Conservation (phyloP, 73 alveolate species). For the Paramecium biaurelia region DNA sequence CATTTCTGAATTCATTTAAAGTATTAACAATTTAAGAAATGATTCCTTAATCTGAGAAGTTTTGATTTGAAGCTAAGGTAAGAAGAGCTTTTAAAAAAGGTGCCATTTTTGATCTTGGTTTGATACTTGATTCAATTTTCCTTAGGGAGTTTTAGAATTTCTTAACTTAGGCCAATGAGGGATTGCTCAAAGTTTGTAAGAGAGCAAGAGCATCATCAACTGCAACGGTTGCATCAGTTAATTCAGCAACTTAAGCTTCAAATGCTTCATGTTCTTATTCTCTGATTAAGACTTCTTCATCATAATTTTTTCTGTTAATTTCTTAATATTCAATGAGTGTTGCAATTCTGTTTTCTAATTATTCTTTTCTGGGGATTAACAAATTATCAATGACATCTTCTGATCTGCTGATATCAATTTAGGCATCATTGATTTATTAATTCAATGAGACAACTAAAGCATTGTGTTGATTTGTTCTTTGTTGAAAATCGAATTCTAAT, state of each 20-base stretch:
- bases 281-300: background rate
- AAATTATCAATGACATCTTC: conserved; percentile 16
- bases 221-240: conserved; percentile 37
- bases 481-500: background rate
- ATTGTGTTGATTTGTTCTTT: conserved; percentile 34
- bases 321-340: background rate
- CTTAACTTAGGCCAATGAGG: conserved; percentile 24
- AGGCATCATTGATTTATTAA: background rate
- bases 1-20: conserved; percentile 42
- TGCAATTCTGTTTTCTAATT: background rate
- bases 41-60: conserved; percentile 24
- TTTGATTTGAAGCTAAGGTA: conserved; percentile 29
- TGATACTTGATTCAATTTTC: background rate
- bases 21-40: conserved; percentile 12
- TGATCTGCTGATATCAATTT: conserved; percentile 20
- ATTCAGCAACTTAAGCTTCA: conserved; percentile 1
- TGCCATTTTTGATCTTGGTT: conserved; percentile 50
- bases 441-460: background rate
- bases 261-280: conserved; percentile 36
- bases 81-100: conserved; percentile 19
- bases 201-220: conserved; percentile 28
- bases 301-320: background rate
- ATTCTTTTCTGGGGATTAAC: background rate
- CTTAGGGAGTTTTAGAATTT: conserved; percentile 33
- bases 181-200: conserved; percentile 4